Evolutionary conservation across 306 rosid genomes (phyloP).

Genomic region (Leucaena leucocephala): DNA sequence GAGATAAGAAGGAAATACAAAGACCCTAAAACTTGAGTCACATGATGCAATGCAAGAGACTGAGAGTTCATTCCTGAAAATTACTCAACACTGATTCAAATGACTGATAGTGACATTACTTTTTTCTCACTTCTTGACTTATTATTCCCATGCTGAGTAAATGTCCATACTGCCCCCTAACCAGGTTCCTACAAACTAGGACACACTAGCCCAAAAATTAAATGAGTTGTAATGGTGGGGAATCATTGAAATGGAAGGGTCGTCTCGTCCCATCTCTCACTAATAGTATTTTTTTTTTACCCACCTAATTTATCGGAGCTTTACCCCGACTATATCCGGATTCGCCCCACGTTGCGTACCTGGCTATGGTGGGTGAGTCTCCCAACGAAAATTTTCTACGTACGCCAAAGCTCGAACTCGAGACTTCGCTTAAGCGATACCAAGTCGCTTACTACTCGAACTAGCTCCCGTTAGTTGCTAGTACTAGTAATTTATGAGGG

Average conservation of each 20-base stretch:
- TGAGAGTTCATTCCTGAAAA: constrained; percentile 32
- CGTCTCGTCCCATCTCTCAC: constrained; percentile 7
- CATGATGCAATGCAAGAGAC: background rate
- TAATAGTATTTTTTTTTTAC: too few species aligned
- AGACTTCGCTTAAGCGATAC: too few species aligned
- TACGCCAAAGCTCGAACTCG: too few species aligned
- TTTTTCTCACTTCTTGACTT: constrained; percentile 15
- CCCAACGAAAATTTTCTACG: too few species aligned
- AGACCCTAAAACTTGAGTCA: background rate
- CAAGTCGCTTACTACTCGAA: too few species aligned
- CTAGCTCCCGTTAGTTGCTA: too few species aligned
- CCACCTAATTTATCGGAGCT: too few species aligned
- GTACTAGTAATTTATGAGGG: background rate
- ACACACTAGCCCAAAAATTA: background rate
- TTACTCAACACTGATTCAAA: constrained; percentile 29
- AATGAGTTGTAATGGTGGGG: background rate
- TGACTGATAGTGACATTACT: constrained; percentile 29
- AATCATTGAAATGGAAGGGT: background rate
- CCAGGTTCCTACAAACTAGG: constrained; percentile 15
- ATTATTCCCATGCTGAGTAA: background rate
- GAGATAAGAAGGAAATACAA: background rate
- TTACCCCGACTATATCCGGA: too few species aligned
- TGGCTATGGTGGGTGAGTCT: too few species aligned
- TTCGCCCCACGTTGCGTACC: too few species aligned
- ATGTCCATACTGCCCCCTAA: constrained; percentile 3